Evolutionary conservation across 2,329 filamentous ascomycete genomes (phyloP).

Genomic region (Hansfordia pulvinata): DNA sequence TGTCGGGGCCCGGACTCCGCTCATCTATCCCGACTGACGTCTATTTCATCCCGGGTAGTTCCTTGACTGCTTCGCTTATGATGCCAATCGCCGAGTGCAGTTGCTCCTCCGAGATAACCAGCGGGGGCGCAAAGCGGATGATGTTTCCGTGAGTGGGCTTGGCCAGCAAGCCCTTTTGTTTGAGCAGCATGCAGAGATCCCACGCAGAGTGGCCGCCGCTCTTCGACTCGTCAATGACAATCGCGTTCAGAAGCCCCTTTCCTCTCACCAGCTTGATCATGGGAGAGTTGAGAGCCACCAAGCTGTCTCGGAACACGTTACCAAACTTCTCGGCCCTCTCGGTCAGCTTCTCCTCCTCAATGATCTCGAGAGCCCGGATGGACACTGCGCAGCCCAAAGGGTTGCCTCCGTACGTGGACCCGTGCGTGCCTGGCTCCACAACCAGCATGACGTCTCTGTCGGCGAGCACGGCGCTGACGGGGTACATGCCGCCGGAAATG

Average conservation of each 20-base stretch:
- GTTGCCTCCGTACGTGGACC: slow-evolving; percentile 97
- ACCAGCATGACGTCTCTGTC: slow-evolving; percentile 90
- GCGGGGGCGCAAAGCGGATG: slow-evolving; percentile 89
- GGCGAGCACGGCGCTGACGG: slow-evolving; percentile 85
- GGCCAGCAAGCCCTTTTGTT: slow-evolving; percentile 87
- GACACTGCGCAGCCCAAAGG: slow-evolving; percentile 90
- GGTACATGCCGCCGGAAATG: slow-evolving; percentile 97
- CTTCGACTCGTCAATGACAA: slow-evolving; percentile 85
- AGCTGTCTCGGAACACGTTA: slow-evolving; percentile 66
- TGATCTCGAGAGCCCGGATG: slow-evolving; percentile 85
- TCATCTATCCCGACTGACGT: slow-evolving; percentile 13
- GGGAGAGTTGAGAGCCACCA: slow-evolving; percentile 62
- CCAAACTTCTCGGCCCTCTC: slow-evolving; percentile 72
- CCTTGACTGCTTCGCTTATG: slow-evolving; percentile 68
- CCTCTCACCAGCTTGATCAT: slow-evolving; percentile 76
- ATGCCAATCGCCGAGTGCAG: slow-evolving; percentile 65
- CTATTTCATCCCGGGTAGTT: slow-evolving; percentile 56
- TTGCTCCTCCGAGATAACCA: slow-evolving; percentile 86
- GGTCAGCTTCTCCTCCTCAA: slow-evolving; percentile 82
- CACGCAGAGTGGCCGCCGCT: slow-evolving; percentile 80
- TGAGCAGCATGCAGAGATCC: slow-evolving; percentile 92
- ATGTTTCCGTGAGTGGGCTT: slow-evolving; percentile 99
- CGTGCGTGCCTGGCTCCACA: slow-evolving; percentile 90
- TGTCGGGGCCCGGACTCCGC: slow-evolving; percentile 3
- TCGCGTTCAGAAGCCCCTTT: slow-evolving; percentile 89